phyloP scores from a whole-genome alignment of 768 basidiomycete species.

The Trametes cingulata region DNA sequence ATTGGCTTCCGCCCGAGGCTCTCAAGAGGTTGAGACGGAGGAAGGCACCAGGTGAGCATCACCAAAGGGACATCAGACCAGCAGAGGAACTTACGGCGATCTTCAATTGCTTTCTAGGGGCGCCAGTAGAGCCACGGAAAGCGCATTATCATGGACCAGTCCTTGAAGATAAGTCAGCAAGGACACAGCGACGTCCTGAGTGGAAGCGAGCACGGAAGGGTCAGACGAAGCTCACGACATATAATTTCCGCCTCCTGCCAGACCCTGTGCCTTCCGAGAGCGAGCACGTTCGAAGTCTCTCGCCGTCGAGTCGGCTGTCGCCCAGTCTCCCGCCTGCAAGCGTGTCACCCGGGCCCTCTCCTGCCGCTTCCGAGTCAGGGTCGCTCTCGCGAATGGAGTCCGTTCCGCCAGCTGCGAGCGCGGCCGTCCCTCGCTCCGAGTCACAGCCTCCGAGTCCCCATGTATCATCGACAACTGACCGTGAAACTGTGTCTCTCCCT shows the following conservation, averaged over 20 bases:
- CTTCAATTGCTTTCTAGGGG: too few species aligned
- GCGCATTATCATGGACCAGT: not conserved
- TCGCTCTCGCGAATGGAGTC: not conserved
- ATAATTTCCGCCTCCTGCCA: not conserved
- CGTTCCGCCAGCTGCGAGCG: too few species aligned
- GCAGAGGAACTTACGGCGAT: too few species aligned
- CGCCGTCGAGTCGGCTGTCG: too few species aligned
- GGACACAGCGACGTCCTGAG: not conserved
- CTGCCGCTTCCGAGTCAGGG: not conserved
- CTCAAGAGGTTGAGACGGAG: not conserved
- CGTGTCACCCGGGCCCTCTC: not conserved
- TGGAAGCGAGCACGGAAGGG: not conserved
- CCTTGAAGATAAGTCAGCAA: not conserved
- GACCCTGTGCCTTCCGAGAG: not conserved
- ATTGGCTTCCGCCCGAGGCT: not conserved
- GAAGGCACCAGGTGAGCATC: too few species aligned
- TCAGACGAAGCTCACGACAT: not conserved
- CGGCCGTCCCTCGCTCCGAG: not conserved
- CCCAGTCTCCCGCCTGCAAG: not conserved
- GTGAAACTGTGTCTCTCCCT: not conserved
- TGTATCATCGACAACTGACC: too few species aligned
- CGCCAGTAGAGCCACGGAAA: not conserved
- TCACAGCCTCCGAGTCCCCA: not conserved
- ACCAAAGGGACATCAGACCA: not conserved
- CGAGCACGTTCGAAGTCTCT: not conserved